These are phyloP conservation scores for Orbilia ellipsospora DNA, from an alignment of 2,329 filamentous ascomycete genomes.

Conservation along the genomic window DNA sequence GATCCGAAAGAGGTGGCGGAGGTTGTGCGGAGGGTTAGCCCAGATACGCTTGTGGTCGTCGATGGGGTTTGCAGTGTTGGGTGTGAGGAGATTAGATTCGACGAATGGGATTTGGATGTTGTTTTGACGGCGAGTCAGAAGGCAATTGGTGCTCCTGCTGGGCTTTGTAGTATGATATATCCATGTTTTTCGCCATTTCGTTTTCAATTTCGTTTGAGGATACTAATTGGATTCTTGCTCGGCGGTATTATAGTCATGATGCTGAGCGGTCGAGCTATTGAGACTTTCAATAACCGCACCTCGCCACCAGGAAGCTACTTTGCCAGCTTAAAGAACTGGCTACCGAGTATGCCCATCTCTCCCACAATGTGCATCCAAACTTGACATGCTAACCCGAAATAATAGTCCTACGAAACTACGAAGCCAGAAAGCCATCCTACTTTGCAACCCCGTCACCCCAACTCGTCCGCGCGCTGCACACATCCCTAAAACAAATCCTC, in stretches of 20 bases:
- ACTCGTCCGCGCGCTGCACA: conserved; percentile 91
- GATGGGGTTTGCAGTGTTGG: conserved; percentile 98
- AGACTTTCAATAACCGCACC: conserved; percentile 82
- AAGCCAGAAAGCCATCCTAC: conserved; percentile 96
- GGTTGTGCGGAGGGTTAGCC: conserved; percentile 84
- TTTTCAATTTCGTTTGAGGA: not conserved
- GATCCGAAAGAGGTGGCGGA: conserved; percentile 87
- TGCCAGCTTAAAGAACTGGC: conserved; percentile 96
- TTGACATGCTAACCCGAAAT: not conserved
- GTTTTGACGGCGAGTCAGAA: conserved; percentile 96
- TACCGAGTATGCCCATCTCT: conserved; percentile 74
- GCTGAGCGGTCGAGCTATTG: conserved; percentile 87
- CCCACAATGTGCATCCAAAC: not conserved
- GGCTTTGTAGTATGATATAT: conserved; percentile 73
- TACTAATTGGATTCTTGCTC: not conserved
- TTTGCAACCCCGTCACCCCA: conserved; percentile 97
- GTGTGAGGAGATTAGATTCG: conserved; percentile 94
- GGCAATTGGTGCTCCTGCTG: conserved; percentile 93
- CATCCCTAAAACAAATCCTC: conserved; percentile 85
- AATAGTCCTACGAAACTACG: conserved; percentile 94
- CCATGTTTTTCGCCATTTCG: not conserved
- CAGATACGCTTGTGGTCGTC: conserved; percentile 89
- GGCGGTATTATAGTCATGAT: conserved; percentile 72
- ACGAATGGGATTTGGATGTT: conserved; percentile 91
- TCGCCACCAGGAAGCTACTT: conserved; percentile 89